These are phyloP conservation scores for Alternaria sp. DNA, from an alignment of 2,329 filamentous ascomycete species.

Conservation along the genomic window DNA sequence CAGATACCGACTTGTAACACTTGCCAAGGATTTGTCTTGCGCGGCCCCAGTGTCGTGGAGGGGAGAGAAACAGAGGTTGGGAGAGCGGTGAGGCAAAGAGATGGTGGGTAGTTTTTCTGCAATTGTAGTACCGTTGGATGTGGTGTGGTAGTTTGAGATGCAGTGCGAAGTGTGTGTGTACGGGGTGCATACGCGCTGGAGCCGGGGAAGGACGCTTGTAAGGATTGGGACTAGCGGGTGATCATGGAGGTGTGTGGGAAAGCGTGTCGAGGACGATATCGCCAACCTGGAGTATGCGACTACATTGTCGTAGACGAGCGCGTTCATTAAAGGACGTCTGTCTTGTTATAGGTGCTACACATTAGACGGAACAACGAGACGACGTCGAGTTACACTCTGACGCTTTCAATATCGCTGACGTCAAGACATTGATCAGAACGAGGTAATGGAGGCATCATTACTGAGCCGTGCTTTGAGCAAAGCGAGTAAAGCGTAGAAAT, in stretches of 20 bases:
- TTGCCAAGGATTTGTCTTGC: conserved; percentile 4
- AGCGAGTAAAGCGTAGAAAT: not conserved
- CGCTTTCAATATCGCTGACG: conserved; percentile 13
- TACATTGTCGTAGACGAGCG: not conserved
- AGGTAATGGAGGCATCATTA: conserved; percentile 22
- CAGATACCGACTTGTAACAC: conserved; percentile 10
- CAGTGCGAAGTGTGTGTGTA: not conserved
- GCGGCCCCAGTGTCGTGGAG: not conserved
- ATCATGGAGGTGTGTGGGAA: not conserved
- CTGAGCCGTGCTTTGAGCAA: conserved; percentile 4
- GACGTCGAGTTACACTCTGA: not conserved
- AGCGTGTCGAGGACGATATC: not conserved
- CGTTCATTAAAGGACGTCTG: not conserved
- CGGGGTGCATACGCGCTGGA: not conserved
- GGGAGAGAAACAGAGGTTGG: not conserved
- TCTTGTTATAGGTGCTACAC: not conserved
- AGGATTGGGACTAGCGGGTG: not conserved
- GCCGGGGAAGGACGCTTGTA: not conserved
- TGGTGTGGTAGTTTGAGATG: conserved; percentile 1
- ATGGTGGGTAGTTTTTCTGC: not conserved
- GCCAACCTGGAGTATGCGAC: not conserved
- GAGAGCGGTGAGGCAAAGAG: not conserved
- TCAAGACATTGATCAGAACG: conserved; percentile 13
- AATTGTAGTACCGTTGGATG: not conserved
- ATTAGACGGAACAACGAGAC: not conserved